Evolutionary conservation across 2,329 filamentous ascomycete genomes (phyloP).

Genomic region (Sphaerostilbella broomeana): DNA sequence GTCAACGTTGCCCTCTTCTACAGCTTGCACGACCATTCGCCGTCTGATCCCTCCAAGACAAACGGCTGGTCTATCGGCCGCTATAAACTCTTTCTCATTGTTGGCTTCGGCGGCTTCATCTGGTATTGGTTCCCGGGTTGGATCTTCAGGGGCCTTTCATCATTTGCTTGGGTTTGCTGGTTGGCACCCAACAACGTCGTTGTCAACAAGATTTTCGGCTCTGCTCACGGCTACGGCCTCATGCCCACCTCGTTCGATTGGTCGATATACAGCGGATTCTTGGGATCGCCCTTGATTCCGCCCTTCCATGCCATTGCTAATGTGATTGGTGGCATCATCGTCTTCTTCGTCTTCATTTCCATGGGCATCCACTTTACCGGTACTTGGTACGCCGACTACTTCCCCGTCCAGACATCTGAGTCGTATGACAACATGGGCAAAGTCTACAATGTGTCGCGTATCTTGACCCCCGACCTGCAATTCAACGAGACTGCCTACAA

Average conservation of each 20-base stretch:
- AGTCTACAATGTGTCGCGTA: conserved; percentile 53
- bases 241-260: conserved; percentile 56
- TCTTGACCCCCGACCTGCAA: conserved; percentile 48
- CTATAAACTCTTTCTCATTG: conserved; percentile 55
- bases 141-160: conserved; percentile 55
- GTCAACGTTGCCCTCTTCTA: conserved; percentile 48
- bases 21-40: conserved; percentile 39
- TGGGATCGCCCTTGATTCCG: conserved; percentile 44
- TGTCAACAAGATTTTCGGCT: conserved; percentile 59
- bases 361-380: conserved; percentile 54
- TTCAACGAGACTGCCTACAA: conserved; percentile 56
- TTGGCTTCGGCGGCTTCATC: conserved; percentile 43
- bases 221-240: conserved; percentile 50
- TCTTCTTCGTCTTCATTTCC: conserved; percentile 52
- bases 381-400: conserved; percentile 50
- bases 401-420: conserved; percentile 54
- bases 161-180: conserved; percentile 57
- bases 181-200: conserved; percentile 53
- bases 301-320: conserved; percentile 52
- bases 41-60: conserved; percentile 41
- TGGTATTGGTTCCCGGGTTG: conserved; percentile 59
- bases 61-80: conserved; percentile 59
- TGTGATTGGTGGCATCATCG: conserved; percentile 43
- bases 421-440: conserved; percentile 59
- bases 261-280: conserved; percentile 41